A percentile compares a stretch with the other conserved stretches of the same genome.
Conservation (phyloP, 257 asterid species). For the Solanum virginianum region DNA sequence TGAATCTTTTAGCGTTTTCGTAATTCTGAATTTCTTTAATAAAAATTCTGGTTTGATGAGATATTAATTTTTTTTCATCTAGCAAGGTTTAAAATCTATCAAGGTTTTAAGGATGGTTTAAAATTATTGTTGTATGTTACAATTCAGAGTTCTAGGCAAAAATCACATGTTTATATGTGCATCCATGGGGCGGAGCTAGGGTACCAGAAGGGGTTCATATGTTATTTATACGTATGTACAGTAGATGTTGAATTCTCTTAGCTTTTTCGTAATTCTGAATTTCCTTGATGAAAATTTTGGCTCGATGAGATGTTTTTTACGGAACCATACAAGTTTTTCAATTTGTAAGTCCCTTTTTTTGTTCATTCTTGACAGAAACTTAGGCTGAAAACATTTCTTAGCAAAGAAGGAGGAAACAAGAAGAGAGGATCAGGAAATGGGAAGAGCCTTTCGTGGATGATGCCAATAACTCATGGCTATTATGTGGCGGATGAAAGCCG, state of each 20-base stretch:
- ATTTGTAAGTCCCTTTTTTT: neutral
- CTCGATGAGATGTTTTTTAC: neutral
- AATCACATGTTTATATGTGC: neutral
- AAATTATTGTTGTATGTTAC: neutral
- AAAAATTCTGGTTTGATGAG: too few species aligned
- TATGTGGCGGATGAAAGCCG: constrained; percentile 13
- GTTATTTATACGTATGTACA: too few species aligned
- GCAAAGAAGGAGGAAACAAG: constrained; percentile 10
- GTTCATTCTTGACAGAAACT: constrained; percentile 10
- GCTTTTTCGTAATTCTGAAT: too few species aligned
- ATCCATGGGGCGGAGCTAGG: neutral
- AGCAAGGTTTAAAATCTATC: neutral
- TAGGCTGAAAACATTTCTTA: constrained; percentile 15
- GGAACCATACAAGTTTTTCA: neutral
- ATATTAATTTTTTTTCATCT: too few species aligned
- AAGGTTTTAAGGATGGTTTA: neutral
- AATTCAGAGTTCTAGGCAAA: neutral
- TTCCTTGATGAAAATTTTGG: too few species aligned
- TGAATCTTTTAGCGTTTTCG: too few species aligned
- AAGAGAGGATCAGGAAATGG: neutral
- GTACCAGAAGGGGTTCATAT: neutral
- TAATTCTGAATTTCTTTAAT: too few species aligned
- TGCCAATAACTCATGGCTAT: constrained; percentile 32
- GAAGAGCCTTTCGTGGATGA: constrained; percentile 30
- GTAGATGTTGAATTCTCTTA: too few species aligned